A percentile compares a stretch with the other conserved stretches of the same genome.
Conservation (phyloP, 1,284 basidiomycete genomes). For the Salmacisia buchloeana region DNA sequence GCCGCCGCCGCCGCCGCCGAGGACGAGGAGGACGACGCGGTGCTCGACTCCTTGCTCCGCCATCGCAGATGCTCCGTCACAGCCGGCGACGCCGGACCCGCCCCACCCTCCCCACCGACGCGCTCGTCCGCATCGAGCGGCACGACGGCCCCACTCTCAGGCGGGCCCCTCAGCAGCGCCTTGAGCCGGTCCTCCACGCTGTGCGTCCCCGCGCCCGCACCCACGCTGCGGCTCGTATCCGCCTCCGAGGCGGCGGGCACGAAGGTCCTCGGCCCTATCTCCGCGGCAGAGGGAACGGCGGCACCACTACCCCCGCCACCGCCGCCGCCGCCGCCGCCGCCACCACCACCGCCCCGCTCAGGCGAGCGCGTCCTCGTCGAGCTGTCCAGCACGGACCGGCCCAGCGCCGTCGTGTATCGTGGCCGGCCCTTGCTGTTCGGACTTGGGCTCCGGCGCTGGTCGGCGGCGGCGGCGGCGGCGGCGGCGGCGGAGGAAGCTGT, state of each 20-base stretch:
- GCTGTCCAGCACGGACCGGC: constrained; percentile 25
- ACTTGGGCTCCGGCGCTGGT: constrained; percentile 15
- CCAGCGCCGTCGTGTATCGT: constrained; percentile 33
- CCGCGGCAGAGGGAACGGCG: background rate
- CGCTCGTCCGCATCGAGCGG: background rate
- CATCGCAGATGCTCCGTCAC: constrained; percentile 5
- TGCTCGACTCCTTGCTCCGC: constrained; percentile 7
- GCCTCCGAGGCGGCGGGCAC: constrained; percentile 1
- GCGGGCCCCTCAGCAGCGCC: constrained; percentile 18
- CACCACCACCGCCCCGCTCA: background rate
- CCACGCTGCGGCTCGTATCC: constrained; percentile 3
- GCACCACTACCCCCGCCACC: background rate
- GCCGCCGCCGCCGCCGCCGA: too few species aligned
- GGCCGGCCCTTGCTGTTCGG: constrained; percentile 30
- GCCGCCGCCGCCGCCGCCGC: background rate
- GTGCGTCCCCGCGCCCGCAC: background rate
- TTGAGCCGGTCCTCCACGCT: constrained; percentile 35
- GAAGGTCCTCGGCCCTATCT: background rate
- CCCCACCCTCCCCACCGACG: background rate
- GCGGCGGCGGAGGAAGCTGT: too few species aligned
- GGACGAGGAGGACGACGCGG: background rate
- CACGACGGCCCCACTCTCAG: background rate
- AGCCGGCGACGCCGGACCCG: background rate
- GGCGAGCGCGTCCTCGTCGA: background rate
- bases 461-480: background rate